Evolutionary conservation across 2,329 filamentous ascomycete species (phyloP), one percentile per base, ranked within the genome.

Genomic region (Penicillium sp.): DNA sequence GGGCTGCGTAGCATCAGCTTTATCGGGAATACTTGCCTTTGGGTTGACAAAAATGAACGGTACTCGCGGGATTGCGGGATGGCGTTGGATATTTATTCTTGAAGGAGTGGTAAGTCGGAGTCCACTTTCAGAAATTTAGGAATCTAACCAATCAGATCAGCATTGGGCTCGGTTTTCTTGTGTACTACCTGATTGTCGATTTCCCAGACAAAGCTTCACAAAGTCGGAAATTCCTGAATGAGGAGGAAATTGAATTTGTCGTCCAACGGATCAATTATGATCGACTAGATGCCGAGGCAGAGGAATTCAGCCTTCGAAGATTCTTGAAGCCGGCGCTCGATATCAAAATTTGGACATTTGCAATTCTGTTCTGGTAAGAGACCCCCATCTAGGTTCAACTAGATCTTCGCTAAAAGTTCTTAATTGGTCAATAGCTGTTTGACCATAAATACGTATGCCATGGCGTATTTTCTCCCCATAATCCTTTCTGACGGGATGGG

Each of bases 21-120:
- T 86, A 59, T 77, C 84, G 0, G 85, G 87, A 50, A 85, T 90
- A 43, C 76, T 90, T 1, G 85, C 87, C 12, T 90, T 84, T 49
- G 87, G 87, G 5, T 75, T 86, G 61, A 75, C 72, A 75, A 74
- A 69, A 28, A 66, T 76, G 71, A 51, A 55, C 29, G 54, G 52
- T 1, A 12, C 48, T 12, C 29, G 29, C 15, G 47, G 49, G 2
- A 41, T 21, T 23, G 41, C 28, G 13, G 52, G 49, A 3, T 55
- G 55, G 52, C 13, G 23, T 31, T 55, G 55, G 49, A 58, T 58
- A 21, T 21, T 21, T 3, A 21, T 21, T 21, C 18, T 21, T 3
- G 18, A 21, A 21, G 18, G 18, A 21, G 16, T 58, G 29, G 29
- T 31, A 31, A 31, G 29, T 31, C 29, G 29, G 13, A 9, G 1